Percentiles rank a stretch among this genome's conserved stretches.
Conservation (phyloP, 495 filamentous ascomycete genomes). For the Paragyromitra xinjiangensis region DNA sequence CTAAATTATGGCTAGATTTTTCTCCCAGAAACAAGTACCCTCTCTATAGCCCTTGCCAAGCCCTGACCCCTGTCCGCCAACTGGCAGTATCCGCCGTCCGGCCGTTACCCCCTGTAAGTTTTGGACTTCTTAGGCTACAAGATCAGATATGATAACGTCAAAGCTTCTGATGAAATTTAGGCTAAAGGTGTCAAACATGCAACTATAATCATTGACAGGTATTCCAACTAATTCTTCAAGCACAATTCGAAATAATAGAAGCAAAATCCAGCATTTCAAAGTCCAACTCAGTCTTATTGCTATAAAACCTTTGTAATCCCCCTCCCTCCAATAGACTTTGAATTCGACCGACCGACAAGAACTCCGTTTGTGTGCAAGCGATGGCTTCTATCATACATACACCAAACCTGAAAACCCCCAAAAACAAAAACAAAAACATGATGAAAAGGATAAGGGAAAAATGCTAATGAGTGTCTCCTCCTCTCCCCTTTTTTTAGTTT, state of each 20-base stretch:
- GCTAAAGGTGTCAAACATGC: not conserved
- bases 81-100: no score
- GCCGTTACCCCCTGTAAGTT: not conserved
- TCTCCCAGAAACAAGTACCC: no score
- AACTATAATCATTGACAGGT: conserved; percentile 23
- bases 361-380: conserved; percentile 55
- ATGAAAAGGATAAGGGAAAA: conserved; percentile 17
- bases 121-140: not conserved
- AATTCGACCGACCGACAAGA: conserved; percentile 46
- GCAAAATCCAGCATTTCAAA: not conserved
- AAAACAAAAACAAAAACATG: conserved; percentile 37
- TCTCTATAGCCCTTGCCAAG: no score
- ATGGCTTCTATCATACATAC: conserved; percentile 56
- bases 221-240: conserved; percentile 12
- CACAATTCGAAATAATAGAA: not conserved
- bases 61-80: no score
- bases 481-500: conserved; percentile 28
- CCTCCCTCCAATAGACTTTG: conserved; percentile 3
- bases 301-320: conserved; percentile 6
- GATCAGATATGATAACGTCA: conserved; percentile 1
- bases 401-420: conserved; percentile 51
- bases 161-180: not conserved
- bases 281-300: conserved; percentile 15
- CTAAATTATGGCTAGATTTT: no score
- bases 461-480: conserved; percentile 41